Base-by-base conservation (phyloP, 2,329 filamentous ascomycete genomes). In the Botrytis elliptica region DNA sequence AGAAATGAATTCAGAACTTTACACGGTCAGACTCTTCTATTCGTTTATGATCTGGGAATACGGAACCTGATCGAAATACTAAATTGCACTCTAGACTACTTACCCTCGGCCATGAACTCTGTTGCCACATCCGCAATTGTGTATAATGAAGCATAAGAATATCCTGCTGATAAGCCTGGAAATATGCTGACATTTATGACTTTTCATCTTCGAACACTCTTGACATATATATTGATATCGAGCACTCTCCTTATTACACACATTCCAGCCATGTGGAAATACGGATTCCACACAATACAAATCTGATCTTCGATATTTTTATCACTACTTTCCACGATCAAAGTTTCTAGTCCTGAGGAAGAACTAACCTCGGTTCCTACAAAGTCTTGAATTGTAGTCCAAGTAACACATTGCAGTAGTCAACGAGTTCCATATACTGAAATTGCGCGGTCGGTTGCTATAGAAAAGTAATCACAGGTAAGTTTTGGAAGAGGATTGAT, bases 181-280 rank as follows among this genome's bases (percentile, higher is more conserved):
- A 87, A 90, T 0, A 87, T 84, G 29, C 84, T 86, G 0, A 88
- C 88, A 81, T 91, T 89, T 0, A 91, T 89, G 2, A 91, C 88
- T 46, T 89, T 83, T 63, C 91, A 78, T 0, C 86, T 85, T 0
- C 83, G 80, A 0, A 88, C 85, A 0, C 87, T 87, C 10, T 86
- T 82, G 0, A 91, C 89, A 18, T 84, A 16, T 29, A 33, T 14
- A 20, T 67, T 38, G 4, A 33, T 36, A 63, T 75, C 71, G 18
- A 73, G 36, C 5, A 73, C 44, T 3, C 3, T 55, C 1, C 46
- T 33, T 2, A 66, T 18, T 42, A 66, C 44, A 52, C 59, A 60
- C 20, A 38, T 70, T 33, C 46, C 38, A 4, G 25, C 44, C 4
- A 36, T 14, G 10, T 57, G 60, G 18, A 52, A 65, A 20, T 71